phyloP scores from a whole-genome alignment of 2,329 filamentous ascomycete genomes.

The Phialophora verrucosa region DNA sequence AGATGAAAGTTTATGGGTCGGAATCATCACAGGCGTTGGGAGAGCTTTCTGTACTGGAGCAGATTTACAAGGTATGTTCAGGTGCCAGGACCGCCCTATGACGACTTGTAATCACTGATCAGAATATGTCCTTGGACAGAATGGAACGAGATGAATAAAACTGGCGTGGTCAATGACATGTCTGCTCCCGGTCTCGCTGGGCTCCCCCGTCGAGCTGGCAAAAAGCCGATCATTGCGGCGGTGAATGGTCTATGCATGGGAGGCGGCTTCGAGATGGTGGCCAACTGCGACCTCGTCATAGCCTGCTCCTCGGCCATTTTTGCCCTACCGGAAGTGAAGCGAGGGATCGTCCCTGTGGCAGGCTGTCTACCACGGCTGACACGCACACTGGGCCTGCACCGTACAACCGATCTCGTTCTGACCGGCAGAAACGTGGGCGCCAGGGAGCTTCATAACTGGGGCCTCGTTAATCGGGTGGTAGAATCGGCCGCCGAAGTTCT shows the following conservation, averaged over 20 bases:
- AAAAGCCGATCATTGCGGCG: slow-evolving; percentile 76
- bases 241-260: slow-evolving; percentile 77
- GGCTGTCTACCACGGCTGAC: slow-evolving; percentile 72
- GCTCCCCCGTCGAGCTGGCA: slow-evolving; percentile 63
- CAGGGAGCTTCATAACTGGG: slow-evolving; percentile 66
- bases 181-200: slow-evolving; percentile 41
- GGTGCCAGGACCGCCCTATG: not conserved
- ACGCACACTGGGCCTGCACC: slow-evolving; percentile 68
- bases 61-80: slow-evolving; percentile 52
- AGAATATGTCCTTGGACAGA: slow-evolving; percentile 34
- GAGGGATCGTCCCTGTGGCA: slow-evolving; percentile 72
- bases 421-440: slow-evolving; percentile 66
- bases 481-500: slow-evolving; percentile 29
- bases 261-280: slow-evolving; percentile 75
- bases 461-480: slow-evolving; percentile 64
- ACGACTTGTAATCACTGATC: not conserved
- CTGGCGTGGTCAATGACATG: slow-evolving; percentile 36
- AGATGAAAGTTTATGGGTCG: slow-evolving; percentile 50
- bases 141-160: slow-evolving; percentile 34
- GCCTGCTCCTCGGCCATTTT: slow-evolving; percentile 64
- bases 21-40: slow-evolving; percentile 50
- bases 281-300: slow-evolving; percentile 74
- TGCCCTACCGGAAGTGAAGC: slow-evolving; percentile 71
- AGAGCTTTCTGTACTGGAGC: slow-evolving; percentile 53
- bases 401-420: slow-evolving; percentile 73